These are phyloP conservation scores for Jamesozyma gamospora DNA, from an alignment of 805 yeast species.

Conservation along the genomic window DNA sequence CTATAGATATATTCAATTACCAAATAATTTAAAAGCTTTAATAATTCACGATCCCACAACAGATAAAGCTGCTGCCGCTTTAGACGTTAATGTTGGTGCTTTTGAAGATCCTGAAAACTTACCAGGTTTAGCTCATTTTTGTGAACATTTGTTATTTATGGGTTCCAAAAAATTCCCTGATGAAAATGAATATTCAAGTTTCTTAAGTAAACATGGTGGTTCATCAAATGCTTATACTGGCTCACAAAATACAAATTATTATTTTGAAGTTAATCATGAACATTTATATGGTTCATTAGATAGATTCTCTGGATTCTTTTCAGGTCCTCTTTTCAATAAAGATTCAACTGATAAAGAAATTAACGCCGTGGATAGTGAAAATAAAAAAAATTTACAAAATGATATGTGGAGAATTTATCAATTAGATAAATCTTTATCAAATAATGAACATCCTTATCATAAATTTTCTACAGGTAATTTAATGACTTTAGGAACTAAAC, in stretches of 20 bases:
- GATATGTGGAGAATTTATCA: slow-evolving; percentile 87
- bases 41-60: slow-evolving; percentile 59
- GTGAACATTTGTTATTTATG: slow-evolving; percentile 67
- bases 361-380: slow-evolving; percentile 90
- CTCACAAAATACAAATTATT: slow-evolving; percentile 80
- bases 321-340: slow-evolving; percentile 63
- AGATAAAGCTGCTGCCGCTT: slow-evolving; percentile 69
- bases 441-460: slow-evolving; percentile 69
- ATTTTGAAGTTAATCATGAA: slow-evolving; percentile 70
- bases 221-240: slow-evolving; percentile 89
- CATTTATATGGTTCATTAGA: slow-evolving; percentile 81
- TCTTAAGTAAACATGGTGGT: slow-evolving; percentile 76
- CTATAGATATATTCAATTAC: slow-evolving; percentile 54
- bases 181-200: slow-evolving; percentile 70
- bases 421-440: slow-evolving; percentile 64
- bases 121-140: slow-evolving; percentile 74
- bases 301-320: slow-evolving; percentile 87
- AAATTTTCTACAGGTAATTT: slow-evolving; percentile 87
- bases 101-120: slow-evolving; percentile 54
- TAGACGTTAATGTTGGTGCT: slow-evolving; percentile 72
- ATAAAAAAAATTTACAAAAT: slow-evolving; percentile 84
- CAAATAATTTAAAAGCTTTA: slow-evolving; percentile 50
- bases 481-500: slow-evolving; percentile 59
- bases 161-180: slow-evolving; percentile 70
- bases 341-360: slow-evolving; percentile 85